phyloP scores from a whole-genome alignment of 2,329 filamentous ascomycete genomes.

The Cladosporium phlei region DNA sequence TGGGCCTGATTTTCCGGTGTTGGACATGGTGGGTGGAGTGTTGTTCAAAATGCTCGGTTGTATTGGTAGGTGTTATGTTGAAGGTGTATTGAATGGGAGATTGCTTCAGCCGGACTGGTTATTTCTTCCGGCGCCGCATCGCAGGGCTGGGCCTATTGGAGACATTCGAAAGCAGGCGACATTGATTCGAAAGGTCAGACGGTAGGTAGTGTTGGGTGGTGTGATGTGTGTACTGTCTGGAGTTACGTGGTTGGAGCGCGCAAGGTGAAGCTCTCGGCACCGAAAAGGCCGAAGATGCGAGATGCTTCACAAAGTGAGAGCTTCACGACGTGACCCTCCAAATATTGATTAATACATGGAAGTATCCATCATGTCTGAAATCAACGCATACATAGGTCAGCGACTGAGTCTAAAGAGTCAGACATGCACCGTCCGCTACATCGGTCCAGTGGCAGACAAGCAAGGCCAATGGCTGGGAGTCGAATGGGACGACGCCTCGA shows the following conservation, averaged over 20 bases:
- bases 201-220: too few relatives aligned
- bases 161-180: not conserved
- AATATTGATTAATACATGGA: too few relatives aligned
- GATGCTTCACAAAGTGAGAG: too few relatives aligned
- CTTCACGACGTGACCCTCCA: too few relatives aligned
- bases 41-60: not conserved
- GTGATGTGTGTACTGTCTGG: too few relatives aligned
- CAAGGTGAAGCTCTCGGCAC: too few relatives aligned
- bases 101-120: not conserved
- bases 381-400: conserved; percentile 49
- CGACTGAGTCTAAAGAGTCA: conserved; percentile 74
- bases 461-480: conserved; percentile 83
- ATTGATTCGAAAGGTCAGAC: not conserved
- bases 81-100: not conserved
- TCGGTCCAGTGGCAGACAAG: conserved; percentile 71
- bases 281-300: too few relatives aligned
- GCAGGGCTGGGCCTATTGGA: conserved; percentile 15
- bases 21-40: conserved; percentile 8
- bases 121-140: conserved; percentile 25
- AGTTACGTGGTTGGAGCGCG: too few relatives aligned
- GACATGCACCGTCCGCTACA: conserved; percentile 78
- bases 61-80: not conserved
- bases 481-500: conserved; percentile 85
- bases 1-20: not conserved
- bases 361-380: not conserved